Percentiles rank a stretch among this genome's conserved stretches.
Conservation (phyloP, 2,329 filamentous ascomycete genomes). For the Myrmaecium sp. region DNA sequence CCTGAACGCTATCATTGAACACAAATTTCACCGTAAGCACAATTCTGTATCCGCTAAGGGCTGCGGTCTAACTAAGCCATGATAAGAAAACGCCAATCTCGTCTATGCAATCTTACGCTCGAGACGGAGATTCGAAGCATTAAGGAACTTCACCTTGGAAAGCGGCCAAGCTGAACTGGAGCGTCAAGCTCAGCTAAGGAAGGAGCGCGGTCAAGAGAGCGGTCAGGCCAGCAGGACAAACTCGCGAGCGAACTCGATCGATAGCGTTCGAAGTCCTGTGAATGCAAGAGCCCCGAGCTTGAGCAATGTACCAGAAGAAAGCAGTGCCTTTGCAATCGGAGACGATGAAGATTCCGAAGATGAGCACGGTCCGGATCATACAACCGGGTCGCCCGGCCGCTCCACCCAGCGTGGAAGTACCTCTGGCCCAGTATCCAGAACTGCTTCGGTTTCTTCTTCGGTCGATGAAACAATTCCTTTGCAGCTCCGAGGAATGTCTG, state of each 20-base stretch:
- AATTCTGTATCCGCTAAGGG: slow-evolving; percentile 1
- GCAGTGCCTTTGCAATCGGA: slow-evolving; percentile 73
- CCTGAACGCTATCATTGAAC: slow-evolving; percentile 77
- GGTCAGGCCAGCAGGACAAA: slow-evolving; percentile 22
- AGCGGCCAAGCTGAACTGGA: slow-evolving; percentile 86
- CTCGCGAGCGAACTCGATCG: slow-evolving; percentile 41
- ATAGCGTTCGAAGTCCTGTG: slow-evolving; percentile 50
- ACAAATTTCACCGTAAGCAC: slow-evolving; percentile 58
- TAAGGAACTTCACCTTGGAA: slow-evolving; percentile 79
- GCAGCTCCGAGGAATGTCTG: slow-evolving; percentile 83
- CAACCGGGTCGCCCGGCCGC: slow-evolving; percentile 5
- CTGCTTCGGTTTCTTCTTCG: slow-evolving; percentile 51
- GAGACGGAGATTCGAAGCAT: slow-evolving; percentile 64
- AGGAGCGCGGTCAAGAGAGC: slow-evolving; percentile 29
- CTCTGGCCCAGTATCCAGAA: no score
- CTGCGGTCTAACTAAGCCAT: slow-evolving; percentile 9
- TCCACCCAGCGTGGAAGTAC: slow-evolving; percentile 19
- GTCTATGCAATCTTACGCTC: slow-evolving; percentile 66
- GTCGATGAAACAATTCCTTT: slow-evolving; percentile 65
- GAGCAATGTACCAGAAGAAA: slow-evolving; percentile 58
- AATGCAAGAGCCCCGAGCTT: slow-evolving; percentile 38
- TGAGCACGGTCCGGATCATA: slow-evolving; percentile 29
- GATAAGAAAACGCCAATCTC: slow-evolving; percentile 59
- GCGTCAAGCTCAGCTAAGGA: slow-evolving; percentile 55
- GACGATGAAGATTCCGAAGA: slow-evolving; percentile 58